Percentiles rank a stretch among this genome's conserved stretches.
Evolutionary conservation across 257 asterid species (phyloP).

Genomic region (Nicotiana obtusifolia): DNA sequence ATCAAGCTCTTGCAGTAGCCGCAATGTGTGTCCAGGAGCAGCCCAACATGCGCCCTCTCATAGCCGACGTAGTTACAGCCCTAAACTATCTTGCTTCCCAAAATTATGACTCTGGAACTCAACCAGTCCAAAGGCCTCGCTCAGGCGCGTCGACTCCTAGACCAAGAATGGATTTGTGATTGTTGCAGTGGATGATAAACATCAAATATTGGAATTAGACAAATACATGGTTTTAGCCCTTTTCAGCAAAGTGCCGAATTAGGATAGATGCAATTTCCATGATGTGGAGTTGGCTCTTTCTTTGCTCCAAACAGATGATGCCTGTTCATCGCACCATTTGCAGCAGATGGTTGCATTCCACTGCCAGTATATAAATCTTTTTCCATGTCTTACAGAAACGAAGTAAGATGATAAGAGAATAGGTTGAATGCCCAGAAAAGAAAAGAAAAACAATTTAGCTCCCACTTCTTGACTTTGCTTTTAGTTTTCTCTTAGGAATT

Average conservation of each 20-base stretch:
- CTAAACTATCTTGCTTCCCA: conserved; percentile 57
- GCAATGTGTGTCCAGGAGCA: conserved; percentile 65
- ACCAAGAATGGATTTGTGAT: conserved; percentile 32
- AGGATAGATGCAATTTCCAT: not conserved
- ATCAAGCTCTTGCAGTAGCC: conserved; percentile 54
- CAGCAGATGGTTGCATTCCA: not conserved
- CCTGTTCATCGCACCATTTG: not conserved
- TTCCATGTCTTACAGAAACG: not conserved
- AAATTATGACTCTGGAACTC: conserved; percentile 41
- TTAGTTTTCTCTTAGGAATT: not conserved
- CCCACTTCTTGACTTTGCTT: not conserved
- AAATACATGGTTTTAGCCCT: not conserved
- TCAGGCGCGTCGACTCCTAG: conserved; percentile 52
- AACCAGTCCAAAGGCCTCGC: conserved; percentile 36
- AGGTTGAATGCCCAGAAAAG: not conserved
- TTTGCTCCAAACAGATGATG: not conserved
- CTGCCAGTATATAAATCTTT: not conserved
- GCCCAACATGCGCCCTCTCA: conserved; percentile 56
- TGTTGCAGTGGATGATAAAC: not conserved
- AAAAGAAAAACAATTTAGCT: not conserved
- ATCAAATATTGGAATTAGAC: not conserved
- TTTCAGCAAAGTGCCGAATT: not conserved
- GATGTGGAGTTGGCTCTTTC: not conserved
- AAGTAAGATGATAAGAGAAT: not conserved
- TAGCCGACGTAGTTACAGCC: conserved; percentile 67